These are phyloP conservation scores for Curvularia eragrostidis DNA, from an alignment of 2,329 filamentous ascomycete genomes.

Conservation along the genomic window DNA sequence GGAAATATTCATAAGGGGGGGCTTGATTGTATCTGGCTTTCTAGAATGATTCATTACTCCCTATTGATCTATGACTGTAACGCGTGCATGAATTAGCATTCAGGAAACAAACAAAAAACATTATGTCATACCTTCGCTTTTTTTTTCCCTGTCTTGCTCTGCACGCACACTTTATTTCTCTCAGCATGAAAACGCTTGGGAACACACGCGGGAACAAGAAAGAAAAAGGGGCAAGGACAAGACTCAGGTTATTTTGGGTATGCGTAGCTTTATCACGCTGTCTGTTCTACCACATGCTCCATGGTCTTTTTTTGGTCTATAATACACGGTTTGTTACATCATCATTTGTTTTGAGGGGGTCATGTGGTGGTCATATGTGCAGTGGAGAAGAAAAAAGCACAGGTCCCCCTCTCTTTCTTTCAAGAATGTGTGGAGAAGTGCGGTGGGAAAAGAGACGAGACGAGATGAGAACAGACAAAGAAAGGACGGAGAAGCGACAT, in stretches of 20 bases:
- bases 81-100: no score
- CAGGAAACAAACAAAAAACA: no score
- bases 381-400: not conserved
- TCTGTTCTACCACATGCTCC: not conserved
- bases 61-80: no score
- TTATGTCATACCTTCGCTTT: no score
- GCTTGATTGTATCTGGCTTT: no score
- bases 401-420: not conserved
- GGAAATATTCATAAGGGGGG: no score
- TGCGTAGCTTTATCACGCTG: not conserved
- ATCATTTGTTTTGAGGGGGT: not conserved
- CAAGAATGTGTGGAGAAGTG: not conserved
- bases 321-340: not conserved
- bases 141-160: no score
- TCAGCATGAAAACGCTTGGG: no score
- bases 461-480: not conserved
- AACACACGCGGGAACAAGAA: no score
- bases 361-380: not conserved
- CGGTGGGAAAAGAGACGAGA: not conserved
- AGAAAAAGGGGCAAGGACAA: no score
- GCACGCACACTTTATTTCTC: no score
- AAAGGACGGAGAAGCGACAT: not conserved
- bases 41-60: no score
- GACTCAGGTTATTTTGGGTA: not conserved
- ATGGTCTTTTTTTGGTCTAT: not conserved